A percentile compares a stretch with the other conserved stretches of the same genome.
Evolutionary conservation across 768 basidiomycete genomes (phyloP).

Genomic region (Tulasnella sp.): DNA sequence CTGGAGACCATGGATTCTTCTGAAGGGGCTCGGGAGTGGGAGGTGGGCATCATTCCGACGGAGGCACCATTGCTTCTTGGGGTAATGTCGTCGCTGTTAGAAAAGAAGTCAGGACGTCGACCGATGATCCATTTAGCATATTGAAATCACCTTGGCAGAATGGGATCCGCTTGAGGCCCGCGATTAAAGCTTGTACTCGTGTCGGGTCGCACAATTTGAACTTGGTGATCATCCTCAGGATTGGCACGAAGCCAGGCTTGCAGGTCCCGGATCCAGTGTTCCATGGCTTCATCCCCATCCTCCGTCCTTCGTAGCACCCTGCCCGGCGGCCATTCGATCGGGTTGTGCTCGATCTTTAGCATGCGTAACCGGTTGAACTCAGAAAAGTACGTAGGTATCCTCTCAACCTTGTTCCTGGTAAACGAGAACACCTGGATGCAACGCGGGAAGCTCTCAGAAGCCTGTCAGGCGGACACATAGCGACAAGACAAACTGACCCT

Average conservation of each 20-base stretch:
- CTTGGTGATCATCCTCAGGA: conserved; percentile 33
- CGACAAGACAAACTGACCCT: conserved; percentile 47
- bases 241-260: conserved; percentile 22
- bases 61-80: background rate
- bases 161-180: background rate
- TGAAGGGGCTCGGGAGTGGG: conserved; percentile 25
- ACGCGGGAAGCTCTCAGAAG: background rate
- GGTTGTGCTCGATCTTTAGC: conserved; percentile 85
- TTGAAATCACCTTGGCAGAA: conserved; percentile 16
- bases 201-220: conserved; percentile 42
- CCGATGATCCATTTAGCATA: background rate
- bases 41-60: background rate
- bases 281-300: conserved; percentile 58
- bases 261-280: conserved; percentile 63
- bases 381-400: conserved; percentile 72
- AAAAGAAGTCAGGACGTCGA: background rate
- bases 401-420: conserved; percentile 76
- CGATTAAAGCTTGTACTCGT: background rate
- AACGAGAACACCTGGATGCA: conserved; percentile 71
- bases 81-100: conserved; percentile 12
- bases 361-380: conserved; percentile 70
- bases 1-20: conserved; percentile 10
- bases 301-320: conserved; percentile 45
- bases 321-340: conserved; percentile 87
- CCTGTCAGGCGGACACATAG: conserved; percentile 1